Conservation (phyloP, 2,329 filamentous ascomycete species). For the Diaporthe vaccinii region DNA sequence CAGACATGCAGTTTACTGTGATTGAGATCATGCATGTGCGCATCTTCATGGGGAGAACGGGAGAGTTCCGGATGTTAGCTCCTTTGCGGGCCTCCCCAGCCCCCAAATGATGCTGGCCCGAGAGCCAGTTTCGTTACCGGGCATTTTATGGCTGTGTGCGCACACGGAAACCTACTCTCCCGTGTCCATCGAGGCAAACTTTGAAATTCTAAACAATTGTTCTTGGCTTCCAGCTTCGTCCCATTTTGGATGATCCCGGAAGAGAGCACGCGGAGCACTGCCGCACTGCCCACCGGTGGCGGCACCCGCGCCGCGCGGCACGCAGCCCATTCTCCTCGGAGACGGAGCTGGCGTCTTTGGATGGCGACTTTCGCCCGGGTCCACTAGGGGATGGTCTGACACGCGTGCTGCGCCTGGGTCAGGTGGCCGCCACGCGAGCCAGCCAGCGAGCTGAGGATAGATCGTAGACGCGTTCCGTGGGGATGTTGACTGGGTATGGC, state of each 20-base stretch:
- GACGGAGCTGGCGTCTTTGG: neutral
- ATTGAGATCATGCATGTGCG: neutral
- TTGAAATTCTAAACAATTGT: no score
- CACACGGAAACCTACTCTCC: neutral
- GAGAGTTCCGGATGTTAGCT: neutral
- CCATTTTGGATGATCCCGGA: neutral
- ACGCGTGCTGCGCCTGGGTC: neutral
- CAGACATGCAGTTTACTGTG: neutral
- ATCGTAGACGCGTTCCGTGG: neutral
- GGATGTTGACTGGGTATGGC: neutral
- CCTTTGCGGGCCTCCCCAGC: neutral
- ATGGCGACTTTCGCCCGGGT: neutral
- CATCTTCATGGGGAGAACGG: neutral
- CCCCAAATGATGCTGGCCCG: neutral
- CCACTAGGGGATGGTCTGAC: neutral
- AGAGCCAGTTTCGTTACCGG: neutral
- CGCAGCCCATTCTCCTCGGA: neutral
- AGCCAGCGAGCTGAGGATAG: neutral
- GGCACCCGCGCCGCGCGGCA: neutral
- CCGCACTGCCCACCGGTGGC: neutral
- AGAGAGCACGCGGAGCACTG: neutral
- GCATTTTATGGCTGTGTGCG: neutral
- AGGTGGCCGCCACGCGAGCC: neutral
- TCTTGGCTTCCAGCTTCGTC: neutral
- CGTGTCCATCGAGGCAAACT: no score